Evolutionary conservation across 2,329 filamentous ascomycete genomes (phyloP).

Genomic region (Cladorrhinum sp.): DNA sequence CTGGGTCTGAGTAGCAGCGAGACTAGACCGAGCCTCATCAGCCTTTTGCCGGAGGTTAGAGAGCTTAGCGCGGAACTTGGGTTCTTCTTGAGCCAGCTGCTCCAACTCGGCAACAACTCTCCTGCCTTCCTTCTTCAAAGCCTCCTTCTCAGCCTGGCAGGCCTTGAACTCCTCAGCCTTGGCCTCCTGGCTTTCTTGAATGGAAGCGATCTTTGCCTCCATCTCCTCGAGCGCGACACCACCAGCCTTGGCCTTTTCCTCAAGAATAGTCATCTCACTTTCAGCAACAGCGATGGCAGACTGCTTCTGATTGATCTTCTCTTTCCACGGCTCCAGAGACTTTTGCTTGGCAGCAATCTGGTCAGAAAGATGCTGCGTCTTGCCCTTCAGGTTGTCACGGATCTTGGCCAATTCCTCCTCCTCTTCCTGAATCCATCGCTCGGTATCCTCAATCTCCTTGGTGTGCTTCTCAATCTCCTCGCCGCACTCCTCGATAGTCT

Average conservation of each 20-base stretch:
- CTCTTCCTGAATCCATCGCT: constrained; percentile 71
- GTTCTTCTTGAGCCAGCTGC: constrained; percentile 72
- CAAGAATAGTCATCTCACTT: constrained; percentile 87
- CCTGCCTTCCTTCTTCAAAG: constrained; percentile 70
- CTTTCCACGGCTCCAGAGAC: constrained; percentile 91
- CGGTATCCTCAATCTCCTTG: constrained; percentile 71
- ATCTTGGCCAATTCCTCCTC: constrained; percentile 81
- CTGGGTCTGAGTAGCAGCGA: constrained; percentile 86
- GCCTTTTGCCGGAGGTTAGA: constrained; percentile 91
- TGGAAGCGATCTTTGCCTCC: constrained; percentile 70
- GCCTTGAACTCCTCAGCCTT: constrained; percentile 75
- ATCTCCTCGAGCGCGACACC: constrained; percentile 80
- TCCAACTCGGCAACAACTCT: constrained; percentile 70
- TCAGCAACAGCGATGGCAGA: constrained; percentile 92
- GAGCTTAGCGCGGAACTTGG: constrained; percentile 76
- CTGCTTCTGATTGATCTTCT: constrained; percentile 94
- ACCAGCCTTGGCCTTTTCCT: constrained; percentile 84
- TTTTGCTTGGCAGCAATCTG: constrained; percentile 91
- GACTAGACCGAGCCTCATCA: constrained; percentile 87
- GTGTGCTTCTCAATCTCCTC: constrained; percentile 75
- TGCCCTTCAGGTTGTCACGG: constrained; percentile 84
- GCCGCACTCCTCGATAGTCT: constrained; percentile 72
- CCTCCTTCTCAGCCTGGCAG: constrained; percentile 68
- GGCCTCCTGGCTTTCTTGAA: constrained; percentile 66
- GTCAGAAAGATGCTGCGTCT: constrained; percentile 91